A percentile compares a stretch with the other conserved stretches of the same genome.
Conservation (phyloP, 305 asterid species). For the Rubia tinctorum region DNA sequence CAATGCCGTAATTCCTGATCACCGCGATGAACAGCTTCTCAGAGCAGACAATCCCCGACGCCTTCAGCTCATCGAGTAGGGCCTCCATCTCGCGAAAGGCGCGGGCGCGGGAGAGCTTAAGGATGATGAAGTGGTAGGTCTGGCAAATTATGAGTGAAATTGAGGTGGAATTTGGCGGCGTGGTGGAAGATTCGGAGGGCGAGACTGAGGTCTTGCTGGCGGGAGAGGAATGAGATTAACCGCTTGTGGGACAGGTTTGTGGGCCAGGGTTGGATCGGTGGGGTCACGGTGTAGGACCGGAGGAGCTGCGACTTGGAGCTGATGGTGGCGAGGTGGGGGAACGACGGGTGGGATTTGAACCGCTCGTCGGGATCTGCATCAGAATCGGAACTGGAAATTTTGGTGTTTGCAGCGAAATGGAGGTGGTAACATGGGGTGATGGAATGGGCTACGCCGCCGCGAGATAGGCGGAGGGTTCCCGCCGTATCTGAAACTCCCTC, state of each 20-base stretch:
- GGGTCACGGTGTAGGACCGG: constrained; percentile 57
- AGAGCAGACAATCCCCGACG: constrained; percentile 46
- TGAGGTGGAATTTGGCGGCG: constrained; percentile 66
- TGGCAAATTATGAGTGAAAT: constrained; percentile 58
- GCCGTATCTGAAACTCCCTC: neutral
- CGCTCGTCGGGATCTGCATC: constrained; percentile 13
- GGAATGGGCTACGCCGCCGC: constrained; percentile 17
- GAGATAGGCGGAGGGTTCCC: neutral
- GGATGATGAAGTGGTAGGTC: constrained; percentile 68
- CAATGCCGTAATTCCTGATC: constrained; percentile 71
- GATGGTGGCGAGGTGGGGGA: constrained; percentile 41
- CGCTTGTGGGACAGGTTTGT: constrained; percentile 59
- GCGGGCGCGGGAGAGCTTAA: constrained; percentile 64
- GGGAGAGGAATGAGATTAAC: constrained; percentile 56
- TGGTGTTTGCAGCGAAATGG: constrained; percentile 17
- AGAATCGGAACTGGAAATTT: neutral
- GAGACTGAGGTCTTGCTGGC: constrained; percentile 65
- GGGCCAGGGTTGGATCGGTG: constrained; percentile 96
- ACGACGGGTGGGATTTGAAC: constrained; percentile 28
- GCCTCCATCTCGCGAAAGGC: constrained; percentile 52
- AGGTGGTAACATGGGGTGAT: constrained; percentile 6
- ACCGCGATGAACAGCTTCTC: constrained; percentile 61
- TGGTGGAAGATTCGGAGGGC: constrained; percentile 75
- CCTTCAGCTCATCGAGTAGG: constrained; percentile 46
- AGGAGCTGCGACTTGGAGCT: constrained; percentile 58